Percentiles rank a stretch among this genome's conserved stretches.
Conservation (phyloP, 192 early-diverging fungal species). For the Mortierella alpina region DNA sequence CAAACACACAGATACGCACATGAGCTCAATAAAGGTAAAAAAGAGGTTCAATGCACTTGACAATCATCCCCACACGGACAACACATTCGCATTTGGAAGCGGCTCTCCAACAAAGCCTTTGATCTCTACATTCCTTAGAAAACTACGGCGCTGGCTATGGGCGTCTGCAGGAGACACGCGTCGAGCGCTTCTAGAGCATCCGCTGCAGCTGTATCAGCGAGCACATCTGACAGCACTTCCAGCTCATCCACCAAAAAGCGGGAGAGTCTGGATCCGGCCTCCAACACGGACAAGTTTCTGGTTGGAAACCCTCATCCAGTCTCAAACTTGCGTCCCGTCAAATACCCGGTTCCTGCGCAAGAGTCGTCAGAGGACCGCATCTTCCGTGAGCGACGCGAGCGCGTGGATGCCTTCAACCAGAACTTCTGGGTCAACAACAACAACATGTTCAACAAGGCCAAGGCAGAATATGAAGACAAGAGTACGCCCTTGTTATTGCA, state of each 20-base stretch:
- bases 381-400: constrained; percentile 57
- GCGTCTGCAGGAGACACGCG: constrained; percentile 4
- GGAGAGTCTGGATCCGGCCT: constrained; percentile 36
- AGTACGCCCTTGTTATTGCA: constrained; percentile 26
- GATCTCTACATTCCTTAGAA: not conserved
- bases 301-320: constrained; percentile 64
- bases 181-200: not conserved
- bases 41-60: not conserved
- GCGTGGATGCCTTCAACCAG: constrained; percentile 65
- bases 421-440: constrained; percentile 70
- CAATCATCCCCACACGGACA: not conserved
- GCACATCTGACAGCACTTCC: not conserved
- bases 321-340: constrained; percentile 65
- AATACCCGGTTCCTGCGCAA: constrained; percentile 57
- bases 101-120: too few species aligned
- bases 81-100: not conserved
- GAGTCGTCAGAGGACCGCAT: constrained; percentile 60
- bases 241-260: constrained; percentile 15
- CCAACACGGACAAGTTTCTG: constrained; percentile 41
- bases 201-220: not conserved
- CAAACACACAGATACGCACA: not conserved
- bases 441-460: constrained; percentile 59
- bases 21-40: constrained; percentile 8
- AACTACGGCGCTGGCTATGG: not conserved
- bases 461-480: constrained; percentile 62